Percentiles rank a stretch among this genome's conserved stretches.
These are phyloP conservation scores for Wallacemonas sp. DNA, from an alignment of 208 protist species.

Conservation along the genomic window DNA sequence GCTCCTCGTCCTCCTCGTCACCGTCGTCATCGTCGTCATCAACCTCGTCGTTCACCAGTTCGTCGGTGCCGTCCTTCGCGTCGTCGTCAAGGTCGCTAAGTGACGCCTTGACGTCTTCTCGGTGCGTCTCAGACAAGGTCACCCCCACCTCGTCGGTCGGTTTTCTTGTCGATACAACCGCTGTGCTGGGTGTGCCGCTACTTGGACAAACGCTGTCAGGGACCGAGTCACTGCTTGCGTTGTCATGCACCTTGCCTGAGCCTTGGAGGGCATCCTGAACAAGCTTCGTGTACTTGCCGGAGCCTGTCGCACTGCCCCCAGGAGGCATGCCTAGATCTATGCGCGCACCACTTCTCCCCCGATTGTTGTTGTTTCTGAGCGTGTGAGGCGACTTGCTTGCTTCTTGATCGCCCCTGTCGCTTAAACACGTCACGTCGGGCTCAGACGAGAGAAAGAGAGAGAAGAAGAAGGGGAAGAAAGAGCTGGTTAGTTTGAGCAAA, in stretches of 20 bases:
- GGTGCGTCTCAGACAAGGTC: not conserved
- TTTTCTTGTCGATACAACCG: too few relatives aligned
- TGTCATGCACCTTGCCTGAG: too few relatives aligned
- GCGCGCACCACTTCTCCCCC: not conserved
- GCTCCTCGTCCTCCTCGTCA: slow-evolving; percentile 7
- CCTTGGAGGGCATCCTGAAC: slow-evolving; percentile 3
- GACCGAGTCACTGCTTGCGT: not conserved
- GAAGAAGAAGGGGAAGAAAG: too few relatives aligned
- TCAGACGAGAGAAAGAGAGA: not conserved
- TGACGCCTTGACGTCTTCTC: slow-evolving; percentile 6
- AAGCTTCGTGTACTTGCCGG: not conserved
- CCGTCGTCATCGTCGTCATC: slow-evolving; percentile 7
- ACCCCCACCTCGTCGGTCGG: not conserved
- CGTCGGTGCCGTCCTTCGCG: not conserved
- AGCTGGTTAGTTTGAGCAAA: too few relatives aligned
- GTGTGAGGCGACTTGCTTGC: too few relatives aligned
- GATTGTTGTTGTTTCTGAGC: too few relatives aligned
- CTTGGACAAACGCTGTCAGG: too few relatives aligned
- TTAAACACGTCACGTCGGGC: too few relatives aligned
- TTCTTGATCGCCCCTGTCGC: too few relatives aligned
- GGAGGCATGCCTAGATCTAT: not conserved
- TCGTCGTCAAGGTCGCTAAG: slow-evolving; percentile 5
- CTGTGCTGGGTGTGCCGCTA: too few relatives aligned
- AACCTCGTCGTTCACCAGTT: not conserved
- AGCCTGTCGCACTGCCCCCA: not conserved